Evolutionary conservation across 176 grass and related monocot species (phyloP), one percentile per base, ranked within the genome.

Genomic region (Phoenix roebelenii): DNA sequence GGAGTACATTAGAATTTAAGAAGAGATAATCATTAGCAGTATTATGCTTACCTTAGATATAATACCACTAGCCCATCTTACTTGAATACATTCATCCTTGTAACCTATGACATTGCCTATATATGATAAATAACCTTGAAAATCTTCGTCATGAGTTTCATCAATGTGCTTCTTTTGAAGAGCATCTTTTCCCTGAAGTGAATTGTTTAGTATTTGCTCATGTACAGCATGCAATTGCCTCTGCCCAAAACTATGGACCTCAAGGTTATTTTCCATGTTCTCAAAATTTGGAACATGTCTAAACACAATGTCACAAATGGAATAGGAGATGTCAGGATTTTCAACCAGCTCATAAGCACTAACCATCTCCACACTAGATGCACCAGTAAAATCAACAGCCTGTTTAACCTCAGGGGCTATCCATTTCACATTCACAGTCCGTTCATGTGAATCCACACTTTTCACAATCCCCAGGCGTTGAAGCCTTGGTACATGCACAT

Each of bases 301-400:
- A 30, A 98, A 54, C 73, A 98, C 71, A 3, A 85, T 67, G 69
- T 98, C 93, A n/a, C 88, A 82, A 25, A 81, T 74, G 69, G 59
- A 85, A 74, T 80, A 92, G 48, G 81, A 85, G 67, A 92, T 89
- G 85, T 98, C 88, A 1, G 79, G 84, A 63, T 98, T 84, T 71
- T 89, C 88, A 65, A 98, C 63, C 68, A 98, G 71, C 59, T 98
- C 93, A 72, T 98, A 98, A 69, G 82, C 93, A 79, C 93, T 98
- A 61, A 92, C 64, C 5, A 65, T 82, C 68, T 98, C 93, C 76
- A 85, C 93, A 72, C 68, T 67, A 25, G 54, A 61, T n/a, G 28
- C 87, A 68, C 60, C 66, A 67, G 25, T 66, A 77, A 58, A 74
- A 68, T 15, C 69, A 68, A 55, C 55, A 79, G 49, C 70, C 49